Percentiles rank a stretch among this genome's conserved stretches.
These are phyloP conservation scores for Kodamaea neixiangensis DNA, from an alignment of 805 yeast species.

Conservation along the genomic window DNA sequence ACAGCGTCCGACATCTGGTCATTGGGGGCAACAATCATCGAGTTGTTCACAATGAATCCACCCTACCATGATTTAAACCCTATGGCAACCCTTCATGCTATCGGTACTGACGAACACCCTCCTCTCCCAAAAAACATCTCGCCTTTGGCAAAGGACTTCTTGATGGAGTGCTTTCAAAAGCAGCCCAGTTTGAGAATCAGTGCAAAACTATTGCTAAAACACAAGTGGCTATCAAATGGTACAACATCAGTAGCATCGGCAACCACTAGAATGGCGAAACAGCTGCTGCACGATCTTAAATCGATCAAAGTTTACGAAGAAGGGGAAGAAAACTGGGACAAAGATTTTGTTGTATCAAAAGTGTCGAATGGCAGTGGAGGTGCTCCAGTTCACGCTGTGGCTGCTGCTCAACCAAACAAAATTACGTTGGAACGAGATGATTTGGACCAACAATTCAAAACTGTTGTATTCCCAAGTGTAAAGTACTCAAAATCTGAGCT, in stretches of 20 bases:
- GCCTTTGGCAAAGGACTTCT: slow-evolving; percentile 52
- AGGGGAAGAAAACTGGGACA: slow-evolving; percentile 38
- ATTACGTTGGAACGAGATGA: slow-evolving; percentile 13
- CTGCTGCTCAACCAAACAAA: neutral
- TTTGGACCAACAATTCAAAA: slow-evolving; percentile 12
- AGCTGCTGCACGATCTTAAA: slow-evolving; percentile 12
- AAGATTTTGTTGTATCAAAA: slow-evolving; percentile 24
- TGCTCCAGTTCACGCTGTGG: neutral
- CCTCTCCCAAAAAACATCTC: slow-evolving; percentile 60
- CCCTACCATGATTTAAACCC: slow-evolving; percentile 78
- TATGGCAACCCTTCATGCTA: slow-evolving; percentile 81
- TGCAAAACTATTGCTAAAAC: slow-evolving; percentile 57
- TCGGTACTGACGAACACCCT: slow-evolving; percentile 73
- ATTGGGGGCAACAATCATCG: slow-evolving; percentile 91
- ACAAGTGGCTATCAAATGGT: slow-evolving; percentile 54
- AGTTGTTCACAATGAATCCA: slow-evolving; percentile 81
- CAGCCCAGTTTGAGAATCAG: slow-evolving; percentile 60
- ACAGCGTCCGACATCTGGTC: slow-evolving; percentile 93
- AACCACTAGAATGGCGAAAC: neutral
- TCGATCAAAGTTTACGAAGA: slow-evolving; percentile 31
- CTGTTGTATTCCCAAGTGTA: slow-evolving; percentile 6
- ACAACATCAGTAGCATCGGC: neutral
- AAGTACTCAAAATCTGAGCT: slow-evolving; percentile 26
- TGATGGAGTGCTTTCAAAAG: slow-evolving; percentile 68
- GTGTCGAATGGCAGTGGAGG: slow-evolving; percentile 2